phyloP scores from a whole-genome alignment of 805 yeast genomes.

The Schizosaccharomyces cryophilus region DNA sequence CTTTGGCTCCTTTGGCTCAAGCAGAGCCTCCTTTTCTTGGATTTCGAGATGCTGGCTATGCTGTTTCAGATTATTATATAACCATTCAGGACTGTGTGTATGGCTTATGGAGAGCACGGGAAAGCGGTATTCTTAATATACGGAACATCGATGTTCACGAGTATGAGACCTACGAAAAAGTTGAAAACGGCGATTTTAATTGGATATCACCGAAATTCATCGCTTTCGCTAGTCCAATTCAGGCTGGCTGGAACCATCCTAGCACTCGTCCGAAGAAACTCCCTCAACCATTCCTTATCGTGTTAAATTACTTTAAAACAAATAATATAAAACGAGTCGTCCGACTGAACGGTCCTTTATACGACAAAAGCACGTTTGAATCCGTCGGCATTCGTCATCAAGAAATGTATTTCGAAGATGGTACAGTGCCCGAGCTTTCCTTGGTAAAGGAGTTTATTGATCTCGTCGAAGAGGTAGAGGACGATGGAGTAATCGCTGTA shows the following conservation, averaged over 20 bases:
- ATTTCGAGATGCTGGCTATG: constrained; percentile 92
- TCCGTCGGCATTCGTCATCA: constrained; percentile 65
- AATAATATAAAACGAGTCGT: constrained; percentile 72
- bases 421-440: constrained; percentile 89
- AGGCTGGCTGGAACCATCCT: constrained; percentile 33
- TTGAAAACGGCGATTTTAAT: constrained; percentile 92
- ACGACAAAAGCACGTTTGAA: constrained; percentile 64
- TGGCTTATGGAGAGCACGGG: constrained; percentile 95
- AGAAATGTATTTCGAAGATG: constrained; percentile 93
- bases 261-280: constrained; percentile 16
- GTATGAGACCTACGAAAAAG: constrained; percentile 82
- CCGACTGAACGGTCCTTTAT: constrained; percentile 72
- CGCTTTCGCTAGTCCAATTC: constrained; percentile 79
- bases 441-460: constrained; percentile 83
- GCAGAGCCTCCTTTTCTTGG: constrained; percentile 82
- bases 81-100: constrained; percentile 87
- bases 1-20: constrained; percentile 78
- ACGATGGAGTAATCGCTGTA: constrained; percentile 90
- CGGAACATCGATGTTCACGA: constrained; percentile 74
- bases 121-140: constrained; percentile 65
- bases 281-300: constrained; percentile 38
- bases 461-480: constrained; percentile 61
- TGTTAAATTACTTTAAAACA: constrained; percentile 46
- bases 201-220: constrained; percentile 76
- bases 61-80: constrained; percentile 79